Conservation (phyloP, 805 yeast genomes). For the Ogataea sp. region DNA sequence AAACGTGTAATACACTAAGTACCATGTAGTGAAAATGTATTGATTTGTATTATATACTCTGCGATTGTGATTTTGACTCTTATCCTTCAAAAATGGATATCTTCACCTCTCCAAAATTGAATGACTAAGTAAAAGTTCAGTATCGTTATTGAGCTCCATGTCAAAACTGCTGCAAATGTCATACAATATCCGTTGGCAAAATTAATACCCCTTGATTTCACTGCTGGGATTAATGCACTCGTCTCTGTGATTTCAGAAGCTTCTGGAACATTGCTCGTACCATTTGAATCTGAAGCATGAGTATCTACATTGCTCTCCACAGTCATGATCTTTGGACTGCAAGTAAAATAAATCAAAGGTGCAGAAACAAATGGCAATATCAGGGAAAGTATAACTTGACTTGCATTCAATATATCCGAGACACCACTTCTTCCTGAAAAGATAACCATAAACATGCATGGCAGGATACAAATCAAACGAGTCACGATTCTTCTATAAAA, state of each 20-base stretch:
- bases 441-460: constrained; percentile 67
- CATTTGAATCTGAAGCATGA: neutral
- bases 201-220: constrained; percentile 24
- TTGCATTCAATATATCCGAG: constrained; percentile 65
- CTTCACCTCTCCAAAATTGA: constrained; percentile 26
- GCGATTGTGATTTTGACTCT: too few relatives aligned
- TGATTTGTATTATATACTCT: too few relatives aligned
- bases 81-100: constrained; percentile 22
- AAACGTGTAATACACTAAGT: too few relatives aligned
- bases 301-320: constrained; percentile 25
- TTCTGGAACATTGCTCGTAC: constrained; percentile 4
- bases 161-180: constrained; percentile 38
- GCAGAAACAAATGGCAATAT: constrained; percentile 79
- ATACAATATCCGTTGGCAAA: constrained; percentile 59
- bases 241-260: constrained; percentile 3
- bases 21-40: too few relatives aligned
- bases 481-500: constrained; percentile 76
- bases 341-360: constrained; percentile 78
- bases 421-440: constrained; percentile 70
- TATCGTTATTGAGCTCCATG: constrained; percentile 69
- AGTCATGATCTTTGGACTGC: constrained; percentile 60
- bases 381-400: constrained; percentile 78
- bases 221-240: too few relatives aligned
- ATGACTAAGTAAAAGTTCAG: constrained; percentile 52
- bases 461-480: constrained; percentile 69